phyloP scores from a whole-genome alignment of 257 asterid genomes.

The Nicotiana noctiflora region DNA sequence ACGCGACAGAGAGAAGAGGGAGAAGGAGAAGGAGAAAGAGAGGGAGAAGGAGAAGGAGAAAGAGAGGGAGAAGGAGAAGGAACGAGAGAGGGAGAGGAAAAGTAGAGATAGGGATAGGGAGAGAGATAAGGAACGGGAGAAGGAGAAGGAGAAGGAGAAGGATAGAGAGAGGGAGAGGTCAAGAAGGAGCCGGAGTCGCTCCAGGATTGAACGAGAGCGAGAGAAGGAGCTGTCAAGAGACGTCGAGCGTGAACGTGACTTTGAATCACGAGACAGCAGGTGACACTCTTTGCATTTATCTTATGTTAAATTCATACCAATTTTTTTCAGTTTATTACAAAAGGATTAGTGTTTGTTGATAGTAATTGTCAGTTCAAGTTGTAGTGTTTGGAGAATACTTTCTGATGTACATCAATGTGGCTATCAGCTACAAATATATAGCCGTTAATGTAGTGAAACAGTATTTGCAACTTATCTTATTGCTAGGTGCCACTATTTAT shows the following conservation, averaged over 20 bases:
- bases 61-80: conserved; percentile 34
- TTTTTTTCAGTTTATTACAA: not conserved
- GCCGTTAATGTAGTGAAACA: not conserved
- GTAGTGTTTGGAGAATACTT: not conserved
- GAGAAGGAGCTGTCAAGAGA: conserved; percentile 54
- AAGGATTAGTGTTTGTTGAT: not conserved
- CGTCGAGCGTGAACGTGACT: conserved; percentile 51
- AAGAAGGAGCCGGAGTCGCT: conserved; percentile 77
- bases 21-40: conserved; percentile 18
- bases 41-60: conserved; percentile 21
- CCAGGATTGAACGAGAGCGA: conserved; percentile 39
- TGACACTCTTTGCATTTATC: conserved; percentile 17
- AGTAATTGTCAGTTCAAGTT: not conserved
- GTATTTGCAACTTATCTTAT: not conserved
- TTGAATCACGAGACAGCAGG: conserved; percentile 70
- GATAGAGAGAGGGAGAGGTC: conserved; percentile 46
- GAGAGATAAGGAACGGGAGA: conserved; percentile 26
- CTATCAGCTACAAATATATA: not conserved
- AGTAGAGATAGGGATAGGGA: conserved; percentile 22
- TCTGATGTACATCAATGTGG: not conserved
- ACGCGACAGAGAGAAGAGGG: conserved; percentile 26
- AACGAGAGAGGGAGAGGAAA: conserved; percentile 31
- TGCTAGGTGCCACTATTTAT: not conserved
- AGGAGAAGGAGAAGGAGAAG: conserved; percentile 10
- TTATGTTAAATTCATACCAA: not conserved